Base-by-base conservation (phyloP, 768 basidiomycete species). In the Daedaleopsis nitida region DNA sequence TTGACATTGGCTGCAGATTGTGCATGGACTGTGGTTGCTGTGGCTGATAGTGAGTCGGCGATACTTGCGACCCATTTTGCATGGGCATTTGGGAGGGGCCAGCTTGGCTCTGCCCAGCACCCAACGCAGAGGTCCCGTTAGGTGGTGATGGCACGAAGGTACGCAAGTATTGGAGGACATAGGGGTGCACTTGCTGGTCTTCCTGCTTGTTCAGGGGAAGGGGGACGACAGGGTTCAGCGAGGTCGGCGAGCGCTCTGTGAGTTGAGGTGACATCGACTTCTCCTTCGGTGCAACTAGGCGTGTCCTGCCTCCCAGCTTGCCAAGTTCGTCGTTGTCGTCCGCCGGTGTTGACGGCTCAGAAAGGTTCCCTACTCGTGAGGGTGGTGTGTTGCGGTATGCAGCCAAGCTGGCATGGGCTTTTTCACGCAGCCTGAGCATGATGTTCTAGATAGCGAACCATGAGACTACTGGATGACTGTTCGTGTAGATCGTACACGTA, bases 191-290 rank as follows among this genome's bases (percentile, higher is more conserved):
- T 21, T 80, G 77, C 24, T 81, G 59, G 55, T 79, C 80, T 52
- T 77, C 71, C 14, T 79, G 78, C 5, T 82, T 77, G 19, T 82
- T 79, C 43, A 91, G 69, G 2, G 88, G 88, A 6, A 91, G 75
- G 17, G 90, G 89, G 10, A 91, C 86, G 24, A 91, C 80, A 2
- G 89, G 89, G 65, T 89, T 86, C 50, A 80, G 81, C 11, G 88
- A 85, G n/a, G 77, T 83, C 9, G 90, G 90, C 9, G 89, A 91
- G 44, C 85, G 81, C 23, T 89, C 85, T 51, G 83, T 62, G 52
- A 75, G 59, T 52, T 58, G 66, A 55, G 66, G 71, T 6, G 71
- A 72, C 51, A 68, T 58, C 12, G 71, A 69, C 59, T 72, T 72
- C 58, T 79, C 72, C 65, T 82, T 79, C 19, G 81, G 72, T 2